Conservation (phyloP, 306 rosid species). For the Lathyrus oleraceus region DNA sequence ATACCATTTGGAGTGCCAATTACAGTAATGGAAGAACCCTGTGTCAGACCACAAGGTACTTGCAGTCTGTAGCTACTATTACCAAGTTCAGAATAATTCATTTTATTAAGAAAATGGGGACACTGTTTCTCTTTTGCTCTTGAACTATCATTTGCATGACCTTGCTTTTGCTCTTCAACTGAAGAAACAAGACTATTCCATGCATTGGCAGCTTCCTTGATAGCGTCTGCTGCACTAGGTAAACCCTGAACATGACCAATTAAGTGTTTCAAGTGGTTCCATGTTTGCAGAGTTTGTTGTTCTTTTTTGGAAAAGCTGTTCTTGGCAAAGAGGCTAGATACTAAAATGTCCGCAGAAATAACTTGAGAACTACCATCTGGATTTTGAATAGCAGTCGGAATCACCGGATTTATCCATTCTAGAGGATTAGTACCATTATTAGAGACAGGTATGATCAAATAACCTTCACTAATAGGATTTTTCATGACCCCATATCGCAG, state of each 20-base stretch:
- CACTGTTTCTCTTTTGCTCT: constrained; percentile 84
- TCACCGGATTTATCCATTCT: constrained; percentile 66
- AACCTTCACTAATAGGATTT: constrained; percentile 60
- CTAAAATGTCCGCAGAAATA: constrained; percentile 58
- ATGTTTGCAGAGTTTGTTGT: constrained; percentile 67
- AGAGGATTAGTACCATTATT: constrained; percentile 72
- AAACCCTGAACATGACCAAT: constrained; percentile 70
- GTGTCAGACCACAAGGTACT: constrained; percentile 94
- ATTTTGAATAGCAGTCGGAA: constrained; percentile 67
- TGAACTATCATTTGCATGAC: constrained; percentile 61
- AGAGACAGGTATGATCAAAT: constrained; percentile 46
- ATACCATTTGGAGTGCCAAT: constrained; percentile 90
- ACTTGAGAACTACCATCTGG: constrained; percentile 65
- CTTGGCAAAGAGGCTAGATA: constrained; percentile 64
- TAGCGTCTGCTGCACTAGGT: constrained; percentile 89
- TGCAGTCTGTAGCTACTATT: constrained; percentile 59
- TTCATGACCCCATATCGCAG: constrained; percentile 71
- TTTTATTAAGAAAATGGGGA: constrained; percentile 82
- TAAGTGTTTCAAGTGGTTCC: constrained; percentile 77
- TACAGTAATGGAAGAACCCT: constrained; percentile 89
- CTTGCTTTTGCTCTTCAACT: constrained; percentile 60
- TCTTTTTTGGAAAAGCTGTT: constrained; percentile 67
- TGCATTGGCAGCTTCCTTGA: constrained; percentile 85
- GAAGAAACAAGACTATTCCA: constrained; percentile 80
- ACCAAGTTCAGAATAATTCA: constrained; percentile 66